Conservation (phyloP, 1,139 yeast genomes). For the Nematodospora anomalae region DNA sequence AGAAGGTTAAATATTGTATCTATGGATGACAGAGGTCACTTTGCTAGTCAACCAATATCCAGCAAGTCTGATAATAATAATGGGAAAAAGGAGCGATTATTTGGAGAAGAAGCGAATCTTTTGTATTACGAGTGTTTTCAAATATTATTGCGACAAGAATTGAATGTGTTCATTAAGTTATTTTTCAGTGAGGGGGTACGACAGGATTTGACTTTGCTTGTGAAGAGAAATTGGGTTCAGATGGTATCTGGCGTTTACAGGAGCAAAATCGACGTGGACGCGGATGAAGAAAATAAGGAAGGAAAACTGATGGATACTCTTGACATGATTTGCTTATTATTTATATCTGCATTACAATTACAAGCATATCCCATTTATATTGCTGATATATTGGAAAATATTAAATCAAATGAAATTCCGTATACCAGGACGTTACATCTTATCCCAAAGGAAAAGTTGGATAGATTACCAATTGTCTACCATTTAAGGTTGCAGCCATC, state of each 20-base stretch:
- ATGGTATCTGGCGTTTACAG: constrained; percentile 5
- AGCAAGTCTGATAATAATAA: constrained; percentile 5
- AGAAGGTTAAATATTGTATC: constrained; percentile 49
- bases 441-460: constrained; percentile 26
- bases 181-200: constrained; percentile 23
- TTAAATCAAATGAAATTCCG: constrained; percentile 38
- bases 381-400: constrained; percentile 31
- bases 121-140: constrained; percentile 56
- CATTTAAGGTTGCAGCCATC: constrained; percentile 29
- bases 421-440: constrained; percentile 33
- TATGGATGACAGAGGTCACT: constrained; percentile 22
- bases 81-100: constrained; percentile 23
- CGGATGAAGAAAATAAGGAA: constrained; percentile 10
- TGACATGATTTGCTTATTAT: constrained; percentile 39
- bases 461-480: constrained; percentile 26
- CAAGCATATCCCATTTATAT: constrained; percentile 39
- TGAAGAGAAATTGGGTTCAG: constrained; percentile 52
- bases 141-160: constrained; percentile 50
- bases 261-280: constrained; percentile 11
- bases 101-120: constrained; percentile 55
- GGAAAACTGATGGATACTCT: constrained; percentile 14
- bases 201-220: constrained; percentile 37
- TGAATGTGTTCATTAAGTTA: constrained; percentile 19
- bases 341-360: constrained; percentile 35
- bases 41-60: constrained; percentile 14